Percentiles rank a stretch among this genome's conserved stretches.
Evolutionary conservation across 2,329 filamentous ascomycete species (phyloP).

Genomic region (Calonectria multiphialidica): DNA sequence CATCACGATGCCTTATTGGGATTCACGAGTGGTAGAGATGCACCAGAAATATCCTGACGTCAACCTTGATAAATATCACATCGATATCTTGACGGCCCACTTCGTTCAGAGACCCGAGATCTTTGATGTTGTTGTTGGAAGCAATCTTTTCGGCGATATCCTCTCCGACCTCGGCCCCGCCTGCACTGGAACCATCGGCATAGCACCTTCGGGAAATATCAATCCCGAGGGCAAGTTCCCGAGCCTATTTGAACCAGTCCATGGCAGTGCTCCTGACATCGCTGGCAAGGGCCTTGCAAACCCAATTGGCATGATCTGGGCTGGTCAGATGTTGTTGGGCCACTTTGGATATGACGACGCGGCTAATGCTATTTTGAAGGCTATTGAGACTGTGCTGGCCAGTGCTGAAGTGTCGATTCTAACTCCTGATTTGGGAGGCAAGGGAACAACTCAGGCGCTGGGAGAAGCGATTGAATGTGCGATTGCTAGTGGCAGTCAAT

Average conservation of each 20-base stretch:
- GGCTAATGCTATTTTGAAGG: conserved; percentile 67
- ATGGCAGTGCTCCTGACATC: conserved; percentile 80
- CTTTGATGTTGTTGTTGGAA: conserved; percentile 74
- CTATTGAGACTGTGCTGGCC: conserved; percentile 74
- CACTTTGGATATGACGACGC: conserved; percentile 43
- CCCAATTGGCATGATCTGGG: conserved; percentile 80
- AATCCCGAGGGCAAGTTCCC: conserved; percentile 67
- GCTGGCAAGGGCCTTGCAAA: conserved; percentile 80
- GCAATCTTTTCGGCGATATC: conserved; percentile 75
- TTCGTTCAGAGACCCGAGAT: conserved; percentile 71
- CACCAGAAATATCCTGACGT: conserved; percentile 70
- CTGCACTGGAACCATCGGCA: conserved; percentile 78
- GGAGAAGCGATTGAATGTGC: conserved; percentile 36
- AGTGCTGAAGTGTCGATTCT: conserved; percentile 47
- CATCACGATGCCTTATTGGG: conserved; percentile 78
- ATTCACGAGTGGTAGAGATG: conserved; percentile 68
- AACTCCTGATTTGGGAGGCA: conserved; percentile 48
- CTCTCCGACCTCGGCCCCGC: conserved; percentile 79
- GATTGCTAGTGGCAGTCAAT: not conserved
- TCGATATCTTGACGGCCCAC: conserved; percentile 74
- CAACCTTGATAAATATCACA: conserved; percentile 72
- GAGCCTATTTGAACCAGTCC: conserved; percentile 75
- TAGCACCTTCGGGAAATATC: conserved; percentile 77
- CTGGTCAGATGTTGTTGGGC: conserved; percentile 70
- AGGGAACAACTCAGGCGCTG: conserved; percentile 38